These are phyloP conservation scores for Coniferiporia weirii DNA, from an alignment of 1,284 basidiomycete species.

Conservation along the genomic window DNA sequence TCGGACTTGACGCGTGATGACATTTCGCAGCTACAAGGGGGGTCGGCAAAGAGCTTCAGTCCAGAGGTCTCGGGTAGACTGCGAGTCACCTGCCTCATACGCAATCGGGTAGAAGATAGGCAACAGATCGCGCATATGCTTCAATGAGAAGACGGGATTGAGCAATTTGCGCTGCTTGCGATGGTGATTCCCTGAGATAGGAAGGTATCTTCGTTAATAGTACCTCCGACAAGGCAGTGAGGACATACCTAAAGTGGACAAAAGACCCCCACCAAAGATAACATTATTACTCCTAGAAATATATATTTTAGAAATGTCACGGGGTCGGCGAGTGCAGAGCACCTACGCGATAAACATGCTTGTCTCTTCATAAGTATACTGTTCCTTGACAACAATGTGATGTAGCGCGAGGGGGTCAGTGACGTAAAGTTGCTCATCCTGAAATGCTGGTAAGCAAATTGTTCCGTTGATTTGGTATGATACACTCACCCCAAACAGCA, in stretches of 20 bases:
- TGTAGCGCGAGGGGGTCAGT: slow-evolving; percentile 24
- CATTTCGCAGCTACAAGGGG: slow-evolving; percentile 26
- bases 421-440: slow-evolving; percentile 17
- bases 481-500: slow-evolving; percentile 33
- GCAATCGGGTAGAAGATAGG: slow-evolving; percentile 28
- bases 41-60: slow-evolving; percentile 26
- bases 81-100: slow-evolving; percentile 24
- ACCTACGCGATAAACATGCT: slow-evolving; percentile 20
- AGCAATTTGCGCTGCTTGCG: slow-evolving; percentile 27
- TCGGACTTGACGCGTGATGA: slow-evolving; percentile 14
- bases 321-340: neutral
- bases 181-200: slow-evolving; percentile 22
- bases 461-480: too few species aligned
- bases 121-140: slow-evolving; percentile 25
- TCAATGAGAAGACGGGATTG: slow-evolving; percentile 28
- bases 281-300: slow-evolving; percentile 2
- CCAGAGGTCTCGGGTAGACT: too few species aligned
- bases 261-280: slow-evolving; percentile 19
- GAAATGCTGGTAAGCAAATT: neutral
- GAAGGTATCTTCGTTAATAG: slow-evolving; percentile 1
- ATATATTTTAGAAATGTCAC: neutral
- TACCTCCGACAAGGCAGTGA: neutral
- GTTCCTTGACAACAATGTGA: slow-evolving; percentile 29
- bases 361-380: slow-evolving; percentile 26
- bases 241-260: slow-evolving; percentile 19